Conservation (phyloP, 148 eudicot genomes). For the Chenopodium quinoa region DNA sequence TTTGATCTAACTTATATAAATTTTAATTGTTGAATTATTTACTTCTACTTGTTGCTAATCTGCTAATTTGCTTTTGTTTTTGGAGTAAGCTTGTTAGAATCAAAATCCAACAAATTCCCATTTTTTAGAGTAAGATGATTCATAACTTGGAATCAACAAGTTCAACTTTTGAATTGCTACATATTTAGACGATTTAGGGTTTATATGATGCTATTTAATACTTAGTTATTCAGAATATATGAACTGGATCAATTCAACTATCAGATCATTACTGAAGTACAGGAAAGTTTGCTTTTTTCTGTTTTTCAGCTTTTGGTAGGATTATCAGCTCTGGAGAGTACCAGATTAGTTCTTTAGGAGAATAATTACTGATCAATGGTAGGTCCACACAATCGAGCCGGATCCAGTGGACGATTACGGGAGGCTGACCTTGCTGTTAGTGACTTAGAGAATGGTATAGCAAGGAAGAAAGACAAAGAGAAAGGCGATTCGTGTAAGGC, state of each 20-base stretch:
- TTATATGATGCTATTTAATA: neutral
- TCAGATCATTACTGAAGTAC: neutral
- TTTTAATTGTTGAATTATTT: neutral
- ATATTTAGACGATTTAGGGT: neutral
- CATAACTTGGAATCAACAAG: neutral
- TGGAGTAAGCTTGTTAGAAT: too few species aligned
- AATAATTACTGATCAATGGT: slow-evolving; percentile 13
- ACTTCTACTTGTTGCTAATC: neutral
- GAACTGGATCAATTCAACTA: neutral
- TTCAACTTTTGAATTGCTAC: neutral
- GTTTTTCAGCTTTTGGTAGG: slow-evolving; percentile 11
- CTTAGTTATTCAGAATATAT: neutral
- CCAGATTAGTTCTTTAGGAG: too few species aligned
- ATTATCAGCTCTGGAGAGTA: neutral
- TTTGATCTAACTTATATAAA: slow-evolving; percentile 3
- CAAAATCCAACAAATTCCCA: too few species aligned
- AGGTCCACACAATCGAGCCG: slow-evolving; percentile 33
- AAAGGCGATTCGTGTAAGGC: slow-evolving; percentile 21
- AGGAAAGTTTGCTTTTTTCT: neutral
- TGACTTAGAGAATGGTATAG: slow-evolving; percentile 20
- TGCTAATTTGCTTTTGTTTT: neutral
- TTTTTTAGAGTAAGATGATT: neutral
- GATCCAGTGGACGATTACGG: slow-evolving; percentile 31
- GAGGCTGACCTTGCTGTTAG: slow-evolving; percentile 24
- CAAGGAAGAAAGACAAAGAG: slow-evolving; percentile 22